Conservation (phyloP, 1,284 basidiomycete species). For the Fomitopsis palustris region DNA sequence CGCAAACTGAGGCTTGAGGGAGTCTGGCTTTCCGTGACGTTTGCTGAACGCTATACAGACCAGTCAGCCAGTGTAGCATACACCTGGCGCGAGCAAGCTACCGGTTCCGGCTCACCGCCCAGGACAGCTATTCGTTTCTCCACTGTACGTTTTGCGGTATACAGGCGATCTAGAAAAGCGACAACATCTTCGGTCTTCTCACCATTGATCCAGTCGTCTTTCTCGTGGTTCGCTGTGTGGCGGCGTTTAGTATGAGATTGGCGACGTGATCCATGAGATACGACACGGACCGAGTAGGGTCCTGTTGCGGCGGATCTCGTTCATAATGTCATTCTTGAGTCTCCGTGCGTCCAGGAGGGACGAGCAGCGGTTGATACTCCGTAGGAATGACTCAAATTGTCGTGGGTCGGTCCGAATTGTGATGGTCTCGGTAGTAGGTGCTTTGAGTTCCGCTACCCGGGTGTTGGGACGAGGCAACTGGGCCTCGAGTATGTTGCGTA, state of each 20-base stretch:
- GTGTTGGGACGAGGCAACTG: constrained; percentile 59
- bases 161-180: constrained; percentile 84
- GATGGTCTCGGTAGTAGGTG: constrained; percentile 58
- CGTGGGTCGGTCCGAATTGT: constrained; percentile 74
- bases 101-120: constrained; percentile 65
- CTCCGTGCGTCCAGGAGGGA: constrained; percentile 85
- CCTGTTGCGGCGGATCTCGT: constrained; percentile 81
- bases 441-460: constrained; percentile 32
- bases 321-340: constrained; percentile 86
- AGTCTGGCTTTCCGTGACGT: constrained; percentile 20
- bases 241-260: not conserved
- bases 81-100: constrained; percentile 19
- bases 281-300: constrained; percentile 55
- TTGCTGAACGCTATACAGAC: constrained; percentile 6
- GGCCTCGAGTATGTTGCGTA: constrained; percentile 77
- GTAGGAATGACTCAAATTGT: constrained; percentile 87
- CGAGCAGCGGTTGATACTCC: constrained; percentile 78
- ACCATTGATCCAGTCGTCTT: constrained; percentile 80
- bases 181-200: constrained; percentile 81
- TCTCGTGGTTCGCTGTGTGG: constrained; percentile 68
- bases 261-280: not conserved
- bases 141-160: constrained; percentile 81
- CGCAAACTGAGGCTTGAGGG: constrained; percentile 45
- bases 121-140: constrained; percentile 83
- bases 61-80: not conserved